Evolutionary conservation across 2,329 filamentous ascomycete species (phyloP), one percentile per base, ranked within the genome.

Genomic region (Calycina herbarum): DNA sequence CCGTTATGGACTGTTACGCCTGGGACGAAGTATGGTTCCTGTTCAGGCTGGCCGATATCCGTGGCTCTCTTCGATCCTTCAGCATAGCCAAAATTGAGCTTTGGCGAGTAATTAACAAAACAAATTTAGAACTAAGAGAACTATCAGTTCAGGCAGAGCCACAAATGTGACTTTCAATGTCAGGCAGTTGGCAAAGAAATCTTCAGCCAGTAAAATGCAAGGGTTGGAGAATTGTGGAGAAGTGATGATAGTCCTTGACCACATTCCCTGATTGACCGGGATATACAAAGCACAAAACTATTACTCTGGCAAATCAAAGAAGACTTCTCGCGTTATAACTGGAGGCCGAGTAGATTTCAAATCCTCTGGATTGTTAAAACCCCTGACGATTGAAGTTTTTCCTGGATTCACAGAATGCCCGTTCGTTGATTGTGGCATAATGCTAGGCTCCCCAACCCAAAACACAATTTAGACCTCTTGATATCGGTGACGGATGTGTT

Each of bases 51-150:
- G n/a, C 45, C n/a, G 1, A 24, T 24, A 51, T 51, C 2, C 45
- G 45, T 51, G 45, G 45, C 45, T 51, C 20, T 38, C 45, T 51
- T 51, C 7, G 20, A 51, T 51, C 45, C 45, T 51, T 51, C n/a
- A 24, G 8, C 45, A 24, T 24, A 24, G 20, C n/a, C n/a, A 24
- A 24, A 24, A 20, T 45, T n/a, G 42, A 48, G 13, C 42, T 48
- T 20, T 48, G 17, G 42, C 5, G n/a, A n/a, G n/a, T 20, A 20
- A 51, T 24, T 24, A 24, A 51, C 17, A 24, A 24, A 8, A 51
- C 20, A 4, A 11, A 7, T n/a, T n/a, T 20, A 45, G 45, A 51
- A 24, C 5, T 24, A 24, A 20, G 10, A 51, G 8, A 51, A 24
- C 11, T 11, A 24, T 11, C 4, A 24, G 8, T 13, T 24, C 8